Conservation (phyloP, 768 basidiomycete genomes). For the Hypsizygus marmoreus region DNA sequence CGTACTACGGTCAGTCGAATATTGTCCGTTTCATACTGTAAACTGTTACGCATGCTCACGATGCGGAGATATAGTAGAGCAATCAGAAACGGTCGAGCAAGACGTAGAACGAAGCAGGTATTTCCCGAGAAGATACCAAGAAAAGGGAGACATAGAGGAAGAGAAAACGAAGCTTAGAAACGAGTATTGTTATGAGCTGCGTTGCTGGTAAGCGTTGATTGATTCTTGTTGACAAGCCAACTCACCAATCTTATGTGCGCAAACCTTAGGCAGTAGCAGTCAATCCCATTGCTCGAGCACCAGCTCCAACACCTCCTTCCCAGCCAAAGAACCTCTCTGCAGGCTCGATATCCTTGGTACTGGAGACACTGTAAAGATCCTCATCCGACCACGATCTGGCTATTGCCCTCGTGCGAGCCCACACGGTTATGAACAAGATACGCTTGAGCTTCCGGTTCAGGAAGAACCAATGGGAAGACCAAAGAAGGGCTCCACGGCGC, state of each 20-base stretch:
- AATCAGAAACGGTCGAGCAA: too few relatives aligned
- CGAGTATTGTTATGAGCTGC: not conserved
- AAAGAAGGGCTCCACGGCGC: conserved; percentile 80
- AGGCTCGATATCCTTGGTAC: conserved; percentile 33
- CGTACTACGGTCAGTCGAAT: too few relatives aligned
- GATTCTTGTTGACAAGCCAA: not conserved
- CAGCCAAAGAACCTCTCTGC: conserved; percentile 76
- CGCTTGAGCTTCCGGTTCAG: conserved; percentile 91
- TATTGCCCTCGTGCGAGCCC: conserved; percentile 76
- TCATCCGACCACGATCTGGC: conserved; percentile 52
- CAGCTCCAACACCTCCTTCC: conserved; percentile 77
- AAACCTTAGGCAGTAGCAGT: conserved; percentile 16
- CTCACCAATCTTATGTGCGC: conserved; percentile 5
- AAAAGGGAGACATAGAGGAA: not conserved
- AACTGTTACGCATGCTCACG: too few relatives aligned
- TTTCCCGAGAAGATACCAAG: not conserved
- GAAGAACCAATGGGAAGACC: conserved; percentile 99
- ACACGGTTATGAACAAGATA: conserved; percentile 88
- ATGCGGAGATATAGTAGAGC: too few relatives aligned
- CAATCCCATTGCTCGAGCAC: conserved; percentile 81
- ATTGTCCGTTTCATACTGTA: too few relatives aligned
- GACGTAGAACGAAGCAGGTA: too few relatives aligned
- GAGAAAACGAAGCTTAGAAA: not conserved
- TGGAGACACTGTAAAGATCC: conserved; percentile 39
- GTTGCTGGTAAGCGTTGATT: not conserved